Conservation (phyloP, 345 rosid genomes). For the Citrus hindsii region DNA sequence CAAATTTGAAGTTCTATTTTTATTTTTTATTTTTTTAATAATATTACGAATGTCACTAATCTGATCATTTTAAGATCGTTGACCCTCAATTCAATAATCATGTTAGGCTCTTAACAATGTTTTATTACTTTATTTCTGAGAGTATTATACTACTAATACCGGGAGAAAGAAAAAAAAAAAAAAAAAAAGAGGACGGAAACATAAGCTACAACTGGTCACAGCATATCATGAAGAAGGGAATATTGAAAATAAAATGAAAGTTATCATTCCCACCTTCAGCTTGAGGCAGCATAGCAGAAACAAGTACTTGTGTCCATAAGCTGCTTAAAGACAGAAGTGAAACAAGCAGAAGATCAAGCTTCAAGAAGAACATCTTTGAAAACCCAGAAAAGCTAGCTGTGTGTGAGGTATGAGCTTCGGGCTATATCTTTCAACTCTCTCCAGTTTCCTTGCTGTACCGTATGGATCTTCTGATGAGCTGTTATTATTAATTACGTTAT, state of each 20-base stretch:
- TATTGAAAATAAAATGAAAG: background rate
- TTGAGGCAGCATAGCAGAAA: slow-evolving; percentile 32
- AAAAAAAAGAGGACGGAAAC: background rate
- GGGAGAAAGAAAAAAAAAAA: too few relatives aligned
- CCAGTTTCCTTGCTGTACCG: background rate
- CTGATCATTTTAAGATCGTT: background rate
- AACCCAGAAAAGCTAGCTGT: background rate
- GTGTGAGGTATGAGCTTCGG: background rate
- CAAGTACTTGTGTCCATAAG: slow-evolving; percentile 12
- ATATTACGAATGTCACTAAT: background rate
- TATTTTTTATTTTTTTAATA: too few relatives aligned
- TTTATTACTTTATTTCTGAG: background rate
- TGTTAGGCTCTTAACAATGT: background rate
- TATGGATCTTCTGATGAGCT: background rate
- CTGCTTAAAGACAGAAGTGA: slow-evolving; percentile 17
- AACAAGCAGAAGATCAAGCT: background rate
- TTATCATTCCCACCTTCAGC: slow-evolving; percentile 31
- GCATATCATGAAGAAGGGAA: background rate
- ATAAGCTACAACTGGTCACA: background rate
- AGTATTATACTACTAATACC: background rate
- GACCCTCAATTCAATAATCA: background rate
- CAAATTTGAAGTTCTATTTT: background rate
- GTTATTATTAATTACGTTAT: background rate
- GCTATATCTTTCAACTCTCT: background rate
- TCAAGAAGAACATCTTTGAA: background rate